These are phyloP conservation scores for Escallonia herrerae DNA, from an alignment of 129 eudicot species.

Conservation along the genomic window DNA sequence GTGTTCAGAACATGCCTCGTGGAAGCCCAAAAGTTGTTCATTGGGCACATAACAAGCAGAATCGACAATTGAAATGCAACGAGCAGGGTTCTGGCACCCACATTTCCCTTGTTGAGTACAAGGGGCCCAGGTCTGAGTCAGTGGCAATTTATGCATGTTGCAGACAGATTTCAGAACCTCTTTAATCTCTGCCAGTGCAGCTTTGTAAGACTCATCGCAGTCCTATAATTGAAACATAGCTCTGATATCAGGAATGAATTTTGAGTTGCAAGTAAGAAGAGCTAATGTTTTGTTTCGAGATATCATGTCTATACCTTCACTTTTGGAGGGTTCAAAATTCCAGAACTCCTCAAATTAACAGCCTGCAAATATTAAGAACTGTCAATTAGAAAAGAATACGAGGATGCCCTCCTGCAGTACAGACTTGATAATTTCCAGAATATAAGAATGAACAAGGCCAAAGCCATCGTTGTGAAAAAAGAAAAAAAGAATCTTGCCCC, in stretches of 20 bases:
- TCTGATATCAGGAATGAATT: slow-evolving; percentile 11
- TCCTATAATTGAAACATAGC: slow-evolving; percentile 21
- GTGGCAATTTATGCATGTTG: slow-evolving; percentile 37
- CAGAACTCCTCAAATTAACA: slow-evolving; percentile 56
- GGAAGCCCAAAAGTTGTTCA: slow-evolving; percentile 36
- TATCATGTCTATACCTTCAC: slow-evolving; percentile 36
- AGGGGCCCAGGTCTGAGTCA: slow-evolving; percentile 65
- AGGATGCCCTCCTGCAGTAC: not conserved
- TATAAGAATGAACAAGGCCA: not conserved
- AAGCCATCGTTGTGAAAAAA: not conserved
- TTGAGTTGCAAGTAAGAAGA: slow-evolving; percentile 5
- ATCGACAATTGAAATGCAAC: slow-evolving; percentile 35
- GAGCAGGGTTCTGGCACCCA: slow-evolving; percentile 27
- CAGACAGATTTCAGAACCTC: slow-evolving; percentile 40
- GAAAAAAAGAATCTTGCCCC: no score
- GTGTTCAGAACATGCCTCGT: slow-evolving; percentile 46
- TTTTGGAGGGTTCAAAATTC: slow-evolving; percentile 35
- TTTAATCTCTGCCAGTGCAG: slow-evolving; percentile 36
- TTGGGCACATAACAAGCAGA: slow-evolving; percentile 47
- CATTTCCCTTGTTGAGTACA: slow-evolving; percentile 43
- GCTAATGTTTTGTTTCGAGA: slow-evolving; percentile 2
- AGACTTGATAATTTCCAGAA: not conserved
- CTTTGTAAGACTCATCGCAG: slow-evolving; percentile 22
- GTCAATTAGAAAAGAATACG: not conserved
- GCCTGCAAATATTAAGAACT: slow-evolving; percentile 35